A percentile compares a stretch with the other conserved stretches of the same genome.
These are phyloP conservation scores for Cercospora sesami DNA, from an alignment of 2,329 filamentous ascomycete species.

Conservation along the genomic window DNA sequence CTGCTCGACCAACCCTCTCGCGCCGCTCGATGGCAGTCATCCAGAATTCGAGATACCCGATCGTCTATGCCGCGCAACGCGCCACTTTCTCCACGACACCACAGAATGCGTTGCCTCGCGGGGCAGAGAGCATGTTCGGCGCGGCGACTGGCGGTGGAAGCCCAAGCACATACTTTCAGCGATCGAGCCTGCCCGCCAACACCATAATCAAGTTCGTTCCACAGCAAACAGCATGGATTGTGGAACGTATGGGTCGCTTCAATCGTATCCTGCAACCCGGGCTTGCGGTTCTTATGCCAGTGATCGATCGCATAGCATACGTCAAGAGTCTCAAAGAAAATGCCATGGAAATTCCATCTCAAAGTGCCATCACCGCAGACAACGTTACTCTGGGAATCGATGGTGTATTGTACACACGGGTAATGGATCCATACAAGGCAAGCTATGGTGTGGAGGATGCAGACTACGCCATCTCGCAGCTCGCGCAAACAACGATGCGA, in stretches of 20 bases:
- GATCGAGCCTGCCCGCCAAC: slow-evolving; percentile 75
- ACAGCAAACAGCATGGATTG: slow-evolving; percentile 99
- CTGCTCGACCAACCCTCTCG: slow-evolving; percentile 38
- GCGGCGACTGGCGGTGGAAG: slow-evolving; percentile 33
- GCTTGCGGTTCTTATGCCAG: slow-evolving; percentile 81
- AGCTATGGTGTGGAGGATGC: slow-evolving; percentile 98
- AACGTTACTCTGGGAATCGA: slow-evolving; percentile 97
- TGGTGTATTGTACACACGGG: slow-evolving; percentile 89
- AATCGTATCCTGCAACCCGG: slow-evolving; percentile 90
- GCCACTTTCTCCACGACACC: slow-evolving; percentile 32
- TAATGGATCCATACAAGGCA: slow-evolving; percentile 98
- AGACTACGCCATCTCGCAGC: slow-evolving; percentile 96
- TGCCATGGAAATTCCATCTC: slow-evolving; percentile 94
- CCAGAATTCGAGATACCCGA: slow-evolving; percentile 37
- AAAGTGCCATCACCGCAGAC: slow-evolving; percentile 97
- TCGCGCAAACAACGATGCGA: slow-evolving; percentile 98
- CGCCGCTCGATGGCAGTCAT: slow-evolving; percentile 38
- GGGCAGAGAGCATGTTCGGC: slow-evolving; percentile 40
- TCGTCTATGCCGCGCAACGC: slow-evolving; percentile 30
- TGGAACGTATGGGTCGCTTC: slow-evolving; percentile 99
- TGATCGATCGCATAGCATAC: slow-evolving; percentile 94
- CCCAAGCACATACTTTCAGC: slow-evolving; percentile 44
- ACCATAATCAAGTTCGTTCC: slow-evolving; percentile 90
- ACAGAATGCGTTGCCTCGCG: slow-evolving; percentile 32
- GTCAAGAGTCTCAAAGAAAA: slow-evolving; percentile 96